These are phyloP conservation scores for Penicillium robsamsonii DNA, from an alignment of 495 filamentous ascomycete species.

Conservation along the genomic window DNA sequence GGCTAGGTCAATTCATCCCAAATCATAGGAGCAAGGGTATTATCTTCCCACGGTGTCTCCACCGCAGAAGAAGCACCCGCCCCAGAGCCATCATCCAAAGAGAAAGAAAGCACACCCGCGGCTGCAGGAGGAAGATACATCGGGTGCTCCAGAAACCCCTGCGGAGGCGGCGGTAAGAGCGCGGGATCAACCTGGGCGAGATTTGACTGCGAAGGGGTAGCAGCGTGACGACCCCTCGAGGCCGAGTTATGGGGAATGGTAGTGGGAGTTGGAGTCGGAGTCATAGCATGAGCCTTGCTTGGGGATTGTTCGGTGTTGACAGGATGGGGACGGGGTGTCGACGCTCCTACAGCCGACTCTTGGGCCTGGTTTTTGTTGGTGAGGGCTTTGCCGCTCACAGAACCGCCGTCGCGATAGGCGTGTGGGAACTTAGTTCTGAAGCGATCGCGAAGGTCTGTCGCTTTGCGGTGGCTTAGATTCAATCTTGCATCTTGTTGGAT, in stretches of 20 bases:
- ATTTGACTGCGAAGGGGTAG: constrained; percentile 17
- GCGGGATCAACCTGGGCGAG: constrained; percentile 29
- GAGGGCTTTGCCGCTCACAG: constrained; percentile 37
- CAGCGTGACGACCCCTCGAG: constrained; percentile 19
- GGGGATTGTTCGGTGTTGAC: constrained; percentile 16
- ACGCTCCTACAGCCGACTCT: constrained; percentile 8
- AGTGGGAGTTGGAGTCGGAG: constrained; percentile 2
- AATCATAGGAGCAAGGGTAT: constrained; percentile 44
- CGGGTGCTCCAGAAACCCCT: constrained; percentile 26
- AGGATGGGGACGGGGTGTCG: constrained; percentile 10
- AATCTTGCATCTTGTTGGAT: constrained; percentile 72
- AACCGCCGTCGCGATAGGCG: constrained; percentile 58
- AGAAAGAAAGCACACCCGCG: constrained; percentile 28
- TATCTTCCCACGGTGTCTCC: constrained; percentile 39
- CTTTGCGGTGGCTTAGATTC: constrained; percentile 61
- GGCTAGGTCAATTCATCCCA: constrained; percentile 42
- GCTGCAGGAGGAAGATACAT: constrained; percentile 14
- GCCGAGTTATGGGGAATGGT: constrained; percentile 4
- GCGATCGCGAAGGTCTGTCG: constrained; percentile 79
- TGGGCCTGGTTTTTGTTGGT: constrained; percentile 10
- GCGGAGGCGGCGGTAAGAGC: constrained; percentile 34
- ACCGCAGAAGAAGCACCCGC: constrained; percentile 19
- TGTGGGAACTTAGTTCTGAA: constrained; percentile 79
- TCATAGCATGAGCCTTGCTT: constrained; percentile 7
- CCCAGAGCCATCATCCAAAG: constrained; percentile 34